Percentiles rank a stretch among this genome's conserved stretches.
Conservation (phyloP, 2,329 filamentous ascomycete genomes). For the Aaosphaeria pasadenensis region DNA sequence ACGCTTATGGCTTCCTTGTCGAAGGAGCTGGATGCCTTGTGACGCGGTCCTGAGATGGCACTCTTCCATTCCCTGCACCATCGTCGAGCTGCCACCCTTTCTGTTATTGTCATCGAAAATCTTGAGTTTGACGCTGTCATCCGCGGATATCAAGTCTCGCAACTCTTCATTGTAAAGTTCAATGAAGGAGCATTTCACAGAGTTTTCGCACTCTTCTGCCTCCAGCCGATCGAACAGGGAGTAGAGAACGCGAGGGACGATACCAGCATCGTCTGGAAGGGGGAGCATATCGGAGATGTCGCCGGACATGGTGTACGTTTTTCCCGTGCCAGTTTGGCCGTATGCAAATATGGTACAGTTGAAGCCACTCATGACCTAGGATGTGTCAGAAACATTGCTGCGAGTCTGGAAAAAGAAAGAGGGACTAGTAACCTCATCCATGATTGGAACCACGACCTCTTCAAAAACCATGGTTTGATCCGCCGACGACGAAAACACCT, state of each 20-base stretch:
- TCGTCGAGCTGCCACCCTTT: slow-evolving; percentile 77
- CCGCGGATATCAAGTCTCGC: slow-evolving; percentile 78
- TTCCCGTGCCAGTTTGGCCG: slow-evolving; percentile 95
- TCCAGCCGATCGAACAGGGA: slow-evolving; percentile 84
- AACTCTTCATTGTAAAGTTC: slow-evolving; percentile 98
- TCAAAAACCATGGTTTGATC: slow-evolving; percentile 94
- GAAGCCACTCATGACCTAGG: slow-evolving; percentile 84
- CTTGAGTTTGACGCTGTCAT: slow-evolving; percentile 84
- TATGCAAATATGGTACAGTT: slow-evolving; percentile 99
- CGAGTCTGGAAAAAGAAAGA: background rate
- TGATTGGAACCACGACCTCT: slow-evolving; percentile 86
- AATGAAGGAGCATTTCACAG: slow-evolving; percentile 97
- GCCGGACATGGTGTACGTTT: slow-evolving; percentile 99
- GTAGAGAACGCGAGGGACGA: slow-evolving; percentile 88
- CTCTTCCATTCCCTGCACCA: slow-evolving; percentile 98
- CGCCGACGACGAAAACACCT: slow-evolving; percentile 91
- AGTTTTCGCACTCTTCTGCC: slow-evolving; percentile 71
- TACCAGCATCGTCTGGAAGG: slow-evolving; percentile 86
- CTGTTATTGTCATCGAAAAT: slow-evolving; percentile 85
- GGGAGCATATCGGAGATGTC: slow-evolving; percentile 92
- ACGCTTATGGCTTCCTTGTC: slow-evolving; percentile 84
- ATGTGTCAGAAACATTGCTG: background rate
- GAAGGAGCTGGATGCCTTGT: slow-evolving; percentile 84
- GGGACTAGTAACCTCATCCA: slow-evolving; percentile 75
- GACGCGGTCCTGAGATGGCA: slow-evolving; percentile 82